phyloP scores from a whole-genome alignment of 2,329 filamentous ascomycete species.

The Pleomassaria siparia region DNA sequence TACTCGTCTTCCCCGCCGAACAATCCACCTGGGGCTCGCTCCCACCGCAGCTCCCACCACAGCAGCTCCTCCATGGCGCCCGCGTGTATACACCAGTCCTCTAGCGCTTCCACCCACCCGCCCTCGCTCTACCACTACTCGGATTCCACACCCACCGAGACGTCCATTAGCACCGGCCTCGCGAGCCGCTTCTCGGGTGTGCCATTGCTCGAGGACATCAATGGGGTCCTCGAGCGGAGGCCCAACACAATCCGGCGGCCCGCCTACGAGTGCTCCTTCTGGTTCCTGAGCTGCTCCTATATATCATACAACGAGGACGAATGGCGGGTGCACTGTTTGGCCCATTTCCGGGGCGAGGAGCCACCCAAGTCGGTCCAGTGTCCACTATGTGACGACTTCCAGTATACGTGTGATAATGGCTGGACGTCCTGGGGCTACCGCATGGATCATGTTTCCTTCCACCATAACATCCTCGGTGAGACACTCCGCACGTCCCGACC shows the following conservation, averaged over 20 bases:
- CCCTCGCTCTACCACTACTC: constrained; percentile 29
- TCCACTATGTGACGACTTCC: constrained; percentile 35
- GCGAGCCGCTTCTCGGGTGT: constrained; percentile 23
- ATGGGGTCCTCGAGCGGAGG: constrained; percentile 29
- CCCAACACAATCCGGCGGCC: constrained; percentile 10
- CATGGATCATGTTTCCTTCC: constrained; percentile 32
- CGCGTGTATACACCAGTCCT: constrained; percentile 29
- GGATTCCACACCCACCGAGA: constrained; percentile 28
- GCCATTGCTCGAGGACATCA: constrained; percentile 27
- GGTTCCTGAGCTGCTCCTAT: constrained; percentile 36
- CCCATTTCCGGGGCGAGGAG: constrained; percentile 37
- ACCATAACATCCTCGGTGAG: constrained; percentile 25
- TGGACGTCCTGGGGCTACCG: constrained; percentile 23
- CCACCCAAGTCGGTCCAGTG: constrained; percentile 33
- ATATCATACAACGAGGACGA: constrained; percentile 20
- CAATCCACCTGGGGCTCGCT: too few relatives aligned
- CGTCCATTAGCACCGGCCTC: constrained; percentile 28
- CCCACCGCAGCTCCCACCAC: constrained; percentile 12
- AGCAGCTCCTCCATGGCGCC: constrained; percentile 37
- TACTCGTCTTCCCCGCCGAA: constrained; percentile 9
- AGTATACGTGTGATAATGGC: constrained; percentile 13
- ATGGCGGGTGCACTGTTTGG: constrained; percentile 34
- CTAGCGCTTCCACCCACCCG: constrained; percentile 20
- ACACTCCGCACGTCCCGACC: constrained; percentile 27
- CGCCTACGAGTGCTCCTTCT: constrained; percentile 35